Conservation (phyloP, 306 rosid species). For the Lathyrus aphaca region DNA sequence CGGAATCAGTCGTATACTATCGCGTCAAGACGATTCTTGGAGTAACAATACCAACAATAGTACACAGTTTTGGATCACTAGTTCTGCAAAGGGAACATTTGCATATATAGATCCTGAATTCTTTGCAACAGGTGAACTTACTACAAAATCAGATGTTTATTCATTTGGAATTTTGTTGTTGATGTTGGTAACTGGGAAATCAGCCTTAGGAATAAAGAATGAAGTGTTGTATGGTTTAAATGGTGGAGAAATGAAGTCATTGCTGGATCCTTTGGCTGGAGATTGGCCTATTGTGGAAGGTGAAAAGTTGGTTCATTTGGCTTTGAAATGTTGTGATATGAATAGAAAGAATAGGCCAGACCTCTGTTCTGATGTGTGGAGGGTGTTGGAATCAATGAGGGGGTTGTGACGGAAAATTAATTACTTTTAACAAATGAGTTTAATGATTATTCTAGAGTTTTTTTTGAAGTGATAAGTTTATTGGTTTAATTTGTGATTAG, state of each 20-base stretch:
- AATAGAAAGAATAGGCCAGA: slow-evolving; percentile 67
- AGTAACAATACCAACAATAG: slow-evolving; percentile 31
- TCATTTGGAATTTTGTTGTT: slow-evolving; percentile 84
- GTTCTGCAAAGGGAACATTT: slow-evolving; percentile 63
- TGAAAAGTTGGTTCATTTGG: slow-evolving; percentile 66
- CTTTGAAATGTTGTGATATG: slow-evolving; percentile 78
- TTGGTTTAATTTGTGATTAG: too few species aligned
- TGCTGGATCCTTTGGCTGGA: slow-evolving; percentile 94
- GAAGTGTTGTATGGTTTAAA: slow-evolving; percentile 62
- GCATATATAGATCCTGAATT: slow-evolving; percentile 85
- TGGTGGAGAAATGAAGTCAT: slow-evolving; percentile 53
- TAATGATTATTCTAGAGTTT: too few species aligned
- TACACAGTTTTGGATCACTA: slow-evolving; percentile 57
- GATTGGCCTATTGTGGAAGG: slow-evolving; percentile 85
- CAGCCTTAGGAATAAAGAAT: slow-evolving; percentile 63
- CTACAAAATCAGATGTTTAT: slow-evolving; percentile 81
- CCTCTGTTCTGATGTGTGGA: slow-evolving; percentile 74
- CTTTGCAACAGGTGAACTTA: slow-evolving; percentile 70
- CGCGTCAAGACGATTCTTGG: slow-evolving; percentile 43
- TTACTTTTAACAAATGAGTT: too few species aligned
- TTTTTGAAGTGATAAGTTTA: too few species aligned
- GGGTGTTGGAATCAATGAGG: slow-evolving; percentile 72
- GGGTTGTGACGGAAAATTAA: slow-evolving; percentile 17
- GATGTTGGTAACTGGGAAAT: slow-evolving; percentile 68
- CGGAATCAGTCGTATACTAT: slow-evolving; percentile 63